These are phyloP conservation scores for Haematococcus lacustris DNA, from an alignment of 139 green algal species.

Conservation along the genomic window DNA sequence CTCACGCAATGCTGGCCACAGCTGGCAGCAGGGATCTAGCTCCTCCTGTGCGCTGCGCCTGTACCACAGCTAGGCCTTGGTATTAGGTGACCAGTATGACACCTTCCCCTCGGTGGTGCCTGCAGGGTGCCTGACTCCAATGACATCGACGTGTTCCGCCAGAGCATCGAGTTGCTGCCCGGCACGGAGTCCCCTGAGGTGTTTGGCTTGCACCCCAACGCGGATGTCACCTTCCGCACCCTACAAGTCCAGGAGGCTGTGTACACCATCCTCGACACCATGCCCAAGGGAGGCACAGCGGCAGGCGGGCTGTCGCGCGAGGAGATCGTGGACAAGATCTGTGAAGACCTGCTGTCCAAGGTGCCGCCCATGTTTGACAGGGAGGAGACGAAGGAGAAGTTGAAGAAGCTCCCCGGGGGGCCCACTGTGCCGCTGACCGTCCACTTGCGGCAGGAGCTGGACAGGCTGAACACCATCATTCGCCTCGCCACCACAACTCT, in stretches of 20 bases:
- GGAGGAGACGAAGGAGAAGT: slow-evolving; percentile 78
- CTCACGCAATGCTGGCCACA: background rate
- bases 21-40: background rate
- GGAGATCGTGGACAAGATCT: slow-evolving; percentile 87
- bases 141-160: slow-evolving; percentile 75
- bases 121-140: slow-evolving; percentile 56
- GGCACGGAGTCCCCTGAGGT: slow-evolving; percentile 72
- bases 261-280: slow-evolving; percentile 79
- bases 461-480: slow-evolving; percentile 79
- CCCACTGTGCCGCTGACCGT: slow-evolving; percentile 77
- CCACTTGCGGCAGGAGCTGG: slow-evolving; percentile 88
- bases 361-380: slow-evolving; percentile 74
- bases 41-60: too few relatives aligned
- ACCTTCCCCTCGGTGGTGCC: background rate
- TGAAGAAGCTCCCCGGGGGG: slow-evolving; percentile 76
- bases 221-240: slow-evolving; percentile 88
- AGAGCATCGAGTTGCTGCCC: slow-evolving; percentile 76
- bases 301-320: slow-evolving; percentile 66
- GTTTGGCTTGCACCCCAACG: slow-evolving; percentile 91
- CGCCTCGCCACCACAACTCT: slow-evolving; percentile 53
- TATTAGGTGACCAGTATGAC: too few relatives aligned
- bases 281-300: slow-evolving; percentile 69
- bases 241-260: slow-evolving; percentile 73
- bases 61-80: background rate
- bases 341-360: slow-evolving; percentile 85